A percentile compares a stretch with the other conserved stretches of the same genome.
These are phyloP conservation scores for Exophiala sp. DNA, from an alignment of 2,329 filamentous ascomycete genomes.

Conservation along the genomic window DNA sequence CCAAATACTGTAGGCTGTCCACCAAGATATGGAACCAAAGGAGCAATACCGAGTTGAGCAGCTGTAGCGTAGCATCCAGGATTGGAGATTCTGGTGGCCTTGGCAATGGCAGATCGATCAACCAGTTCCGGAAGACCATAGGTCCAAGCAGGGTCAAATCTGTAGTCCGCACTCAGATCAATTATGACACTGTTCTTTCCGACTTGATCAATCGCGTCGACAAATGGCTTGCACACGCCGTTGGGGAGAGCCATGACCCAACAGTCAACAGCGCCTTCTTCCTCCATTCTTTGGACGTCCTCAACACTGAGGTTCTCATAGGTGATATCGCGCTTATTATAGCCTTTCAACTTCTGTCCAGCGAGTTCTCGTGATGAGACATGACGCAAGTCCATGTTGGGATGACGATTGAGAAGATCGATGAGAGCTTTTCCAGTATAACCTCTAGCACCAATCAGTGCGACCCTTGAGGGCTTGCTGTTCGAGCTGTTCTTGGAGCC, in stretches of 20 bases:
- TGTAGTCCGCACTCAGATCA: conserved; percentile 94
- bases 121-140: conserved; percentile 88
- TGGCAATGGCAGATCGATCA: conserved; percentile 69
- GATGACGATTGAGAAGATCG: conserved; percentile 79
- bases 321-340: conserved; percentile 83
- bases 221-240: conserved; percentile 87
- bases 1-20: conserved; percentile 82
- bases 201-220: conserved; percentile 77
- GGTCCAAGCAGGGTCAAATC: conserved; percentile 80
- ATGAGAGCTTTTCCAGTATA: conserved; percentile 93
- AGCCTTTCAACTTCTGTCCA: conserved; percentile 82
- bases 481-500: conserved; percentile 86
- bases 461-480: conserved; percentile 71
- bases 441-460: conserved; percentile 84
- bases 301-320: conserved; percentile 89
- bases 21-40: conserved; percentile 72
- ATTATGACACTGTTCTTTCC: conserved; percentile 73
- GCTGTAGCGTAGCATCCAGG: conserved; percentile 95
- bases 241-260: conserved; percentile 98
- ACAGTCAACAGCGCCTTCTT: conserved; percentile 80
- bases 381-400: conserved; percentile 82
- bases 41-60: conserved; percentile 83
- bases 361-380: conserved; percentile 91
- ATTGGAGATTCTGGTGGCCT: conserved; percentile 80
- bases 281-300: conserved; percentile 80